Base-by-base conservation (phyloP, 2,329 filamentous ascomycete genomes). In the Diaporthe citri region DNA sequence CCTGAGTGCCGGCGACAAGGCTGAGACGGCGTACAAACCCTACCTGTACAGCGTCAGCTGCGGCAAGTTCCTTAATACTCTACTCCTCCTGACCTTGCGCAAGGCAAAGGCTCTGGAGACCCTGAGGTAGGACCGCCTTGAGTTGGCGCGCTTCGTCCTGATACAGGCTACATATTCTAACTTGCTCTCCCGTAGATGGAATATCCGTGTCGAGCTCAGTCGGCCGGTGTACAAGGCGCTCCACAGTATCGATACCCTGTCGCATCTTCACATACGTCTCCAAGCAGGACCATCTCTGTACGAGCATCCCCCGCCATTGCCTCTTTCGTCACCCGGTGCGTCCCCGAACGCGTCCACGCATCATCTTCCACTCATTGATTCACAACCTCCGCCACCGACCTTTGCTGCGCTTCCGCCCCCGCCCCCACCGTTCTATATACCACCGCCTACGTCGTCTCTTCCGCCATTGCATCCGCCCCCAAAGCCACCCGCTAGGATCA, bases 31-130 rank as follows among this genome's bases (percentile, higher is more conserved):
- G 31, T 90, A 90, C 78, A 87, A 88, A 72, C 83, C 87, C 1
- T 92, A 91, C 77, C 83, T 88, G 10, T 89, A 89, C 78, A 88
- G 83, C 73, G 82, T 86, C 43, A 90, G 88, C 80, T 91, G 89
- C 78, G 91, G 90, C 70, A 92, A 91, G 82, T 91, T 93, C 74
- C 86, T 93, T 80, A 93, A 91, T 77, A 91, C 90, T 0, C 81
- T 93, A 56, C 81, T 93, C 8, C 85, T 88, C 41, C 79, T 92
- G 79, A 88, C 89, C 1, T 80, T 93, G 76, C 89, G 87, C 78
- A 90, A 88, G 77, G 87, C 90, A 39, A 85, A 82, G 57, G 83
- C 85, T 0, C 84, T 93, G 34, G 90, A 93, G 79, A 84, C 84
- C 4, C 92, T 93, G 78, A 85, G 83, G 89, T 91, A 78, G 76